Evolutionary conservation across 1,284 basidiomycete species (phyloP).

Genomic region (Microbotryum intermedium): DNA sequence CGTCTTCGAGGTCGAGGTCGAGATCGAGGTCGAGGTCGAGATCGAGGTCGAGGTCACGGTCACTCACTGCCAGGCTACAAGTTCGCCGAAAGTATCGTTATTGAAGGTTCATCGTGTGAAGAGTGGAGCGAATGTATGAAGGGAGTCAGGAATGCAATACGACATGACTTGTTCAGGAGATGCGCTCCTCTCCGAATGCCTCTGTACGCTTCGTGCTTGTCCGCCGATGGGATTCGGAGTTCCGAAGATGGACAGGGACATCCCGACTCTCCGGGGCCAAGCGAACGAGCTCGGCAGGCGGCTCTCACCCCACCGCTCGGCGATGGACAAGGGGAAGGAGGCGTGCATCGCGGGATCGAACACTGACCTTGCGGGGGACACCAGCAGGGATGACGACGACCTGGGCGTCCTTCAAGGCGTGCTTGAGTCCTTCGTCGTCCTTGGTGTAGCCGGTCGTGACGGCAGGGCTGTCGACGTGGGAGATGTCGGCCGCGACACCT

Average conservation of each 20-base stretch:
- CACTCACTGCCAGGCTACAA: too few species aligned
- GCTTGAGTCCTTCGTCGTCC: constrained; percentile 65
- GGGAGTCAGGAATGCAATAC: not conserved
- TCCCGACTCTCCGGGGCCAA: not conserved
- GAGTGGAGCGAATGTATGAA: too few species aligned
- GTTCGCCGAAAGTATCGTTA: too few species aligned
- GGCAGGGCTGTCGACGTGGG: constrained; percentile 46
- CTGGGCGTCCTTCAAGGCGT: constrained; percentile 74
- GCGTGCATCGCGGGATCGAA: not conserved
- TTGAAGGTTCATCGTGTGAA: too few species aligned
- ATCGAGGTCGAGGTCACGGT: too few species aligned
- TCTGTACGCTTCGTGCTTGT: not conserved
- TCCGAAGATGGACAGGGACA: not conserved
- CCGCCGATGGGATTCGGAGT: not conserved
- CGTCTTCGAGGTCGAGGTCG: too few species aligned
- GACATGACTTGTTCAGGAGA: too few species aligned
- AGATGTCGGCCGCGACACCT: constrained; percentile 48
- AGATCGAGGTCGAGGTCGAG: too few species aligned
- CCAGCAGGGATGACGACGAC: constrained; percentile 95
- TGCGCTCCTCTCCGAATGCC: too few species aligned
- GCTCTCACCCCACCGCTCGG: not conserved
- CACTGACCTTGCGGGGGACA: constrained; percentile 70
- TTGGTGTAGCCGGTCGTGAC: constrained; percentile 41
- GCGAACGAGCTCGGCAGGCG: too few species aligned
- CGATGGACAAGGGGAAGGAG: not conserved